A percentile compares a stretch with the other conserved stretches of the same genome.
These are phyloP conservation scores for Clarkia xantiana DNA, from an alignment of 345 rosid species.

Conservation along the genomic window DNA sequence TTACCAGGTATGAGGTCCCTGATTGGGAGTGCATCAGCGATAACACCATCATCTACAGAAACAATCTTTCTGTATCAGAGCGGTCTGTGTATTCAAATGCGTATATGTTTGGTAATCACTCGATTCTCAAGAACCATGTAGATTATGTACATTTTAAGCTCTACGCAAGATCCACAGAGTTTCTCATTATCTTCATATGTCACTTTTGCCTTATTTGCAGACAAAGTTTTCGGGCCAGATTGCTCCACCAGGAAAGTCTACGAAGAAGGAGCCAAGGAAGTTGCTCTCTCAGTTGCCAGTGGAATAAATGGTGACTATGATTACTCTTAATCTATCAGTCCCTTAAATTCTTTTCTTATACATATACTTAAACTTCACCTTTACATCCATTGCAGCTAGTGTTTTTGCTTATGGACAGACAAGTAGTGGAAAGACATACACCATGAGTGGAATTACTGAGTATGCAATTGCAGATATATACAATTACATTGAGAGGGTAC, in stretches of 20 bases:
- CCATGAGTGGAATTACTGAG: conserved; percentile 81
- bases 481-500: conserved; percentile 56
- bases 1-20: conserved; percentile 45
- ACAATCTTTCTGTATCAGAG: conserved; percentile 63
- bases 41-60: conserved; percentile 49
- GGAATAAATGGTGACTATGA: conserved; percentile 59
- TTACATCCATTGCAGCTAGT: conserved; percentile 39
- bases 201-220: conserved; percentile 26
- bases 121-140: neutral
- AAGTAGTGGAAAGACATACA: conserved; percentile 90
- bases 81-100: conserved; percentile 85
- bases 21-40: conserved; percentile 92
- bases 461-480: conserved; percentile 64
- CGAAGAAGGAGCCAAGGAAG: conserved; percentile 67
- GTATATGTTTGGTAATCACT: conserved; percentile 65
- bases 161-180: conserved; percentile 4
- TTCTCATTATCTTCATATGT: neutral
- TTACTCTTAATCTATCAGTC: neutral
- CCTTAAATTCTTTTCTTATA: neutral
- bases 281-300: conserved; percentile 70
- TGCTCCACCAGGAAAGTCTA: conserved; percentile 60
- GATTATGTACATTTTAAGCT: conserved; percentile 1
- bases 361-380: neutral
- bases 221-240: conserved; percentile 66
- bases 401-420: conserved; percentile 98